These are phyloP conservation scores for Dicorynia guianensis DNA, from an alignment of 306 rosid species.

Conservation along the genomic window DNA sequence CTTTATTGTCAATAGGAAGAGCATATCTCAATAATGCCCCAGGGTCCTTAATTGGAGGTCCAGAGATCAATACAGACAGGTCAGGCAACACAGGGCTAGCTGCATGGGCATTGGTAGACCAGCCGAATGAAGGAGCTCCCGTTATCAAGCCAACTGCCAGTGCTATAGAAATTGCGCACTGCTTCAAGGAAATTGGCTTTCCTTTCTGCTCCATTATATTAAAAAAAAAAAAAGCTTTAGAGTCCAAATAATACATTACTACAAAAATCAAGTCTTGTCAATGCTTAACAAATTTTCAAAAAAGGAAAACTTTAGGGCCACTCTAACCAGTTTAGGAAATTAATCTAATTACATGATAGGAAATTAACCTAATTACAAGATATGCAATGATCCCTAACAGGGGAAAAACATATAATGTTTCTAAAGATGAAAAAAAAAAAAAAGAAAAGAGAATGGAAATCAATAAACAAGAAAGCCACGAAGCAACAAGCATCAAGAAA, in stretches of 20 bases:
- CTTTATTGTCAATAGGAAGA: constrained; percentile 92
- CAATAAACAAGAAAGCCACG: background rate
- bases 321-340: background rate
- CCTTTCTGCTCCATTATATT: constrained; percentile 56
- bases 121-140: constrained; percentile 79
- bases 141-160: constrained; percentile 79
- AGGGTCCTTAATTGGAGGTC: constrained; percentile 97
- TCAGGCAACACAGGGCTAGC: constrained; percentile 74
- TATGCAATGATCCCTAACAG: too few relatives aligned
- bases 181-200: constrained; percentile 68
- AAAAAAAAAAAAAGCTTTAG: constrained; percentile 33
- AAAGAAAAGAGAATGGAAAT: background rate
- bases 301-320: background rate
- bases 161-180: constrained; percentile 77
- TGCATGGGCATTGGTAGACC: constrained; percentile 62
- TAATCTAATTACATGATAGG: too few relatives aligned
- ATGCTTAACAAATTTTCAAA: background rate
- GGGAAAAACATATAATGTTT: background rate
- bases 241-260: constrained; percentile 9
- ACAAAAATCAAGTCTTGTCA: constrained; percentile 30
- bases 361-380: too few relatives aligned
- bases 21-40: constrained; percentile 92
- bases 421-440: too few relatives aligned
- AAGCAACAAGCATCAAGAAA: constrained; percentile 19
- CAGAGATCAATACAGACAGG: constrained; percentile 84